Base-by-base conservation (phyloP, 2,329 filamentous ascomycete species). In the Aspergillus sclerotialis region DNA sequence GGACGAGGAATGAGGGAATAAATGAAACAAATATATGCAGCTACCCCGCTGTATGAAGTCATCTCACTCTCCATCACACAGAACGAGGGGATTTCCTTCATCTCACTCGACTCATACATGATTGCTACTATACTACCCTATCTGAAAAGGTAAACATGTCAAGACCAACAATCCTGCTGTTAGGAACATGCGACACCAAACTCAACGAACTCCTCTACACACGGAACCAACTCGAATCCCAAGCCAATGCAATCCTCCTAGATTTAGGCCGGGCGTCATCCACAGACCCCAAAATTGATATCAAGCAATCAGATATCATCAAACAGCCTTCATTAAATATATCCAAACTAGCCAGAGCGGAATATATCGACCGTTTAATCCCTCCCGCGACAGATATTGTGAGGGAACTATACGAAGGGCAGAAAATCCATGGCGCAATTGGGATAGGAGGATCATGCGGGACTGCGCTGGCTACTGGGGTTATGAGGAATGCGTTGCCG, bases 161-260 rank as follows among this genome's bases (percentile, higher is more conserved):
- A n/a, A 40, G 42, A 21, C 55, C 58, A 3, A 64, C 56, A 25
- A 68, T 81, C 33, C 61, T 73, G 32, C 56, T 81, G 10, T 54
- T 82, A 14, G 78, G 78, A 13, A 82, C 77, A 10, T 78, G 73
- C 48, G 79, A 83, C 48, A 80, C 77, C 19, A 83, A 82, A 50
- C 62, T 78, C 8, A 54, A 70, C 4, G 77, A 82, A 49, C 63
- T 80, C 1, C 55, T 74, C 3, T 80, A 70, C 48, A 58, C 80
- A 2, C 67, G 67, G 30, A 54, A 66, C 3, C 61, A 65, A 25
- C 69, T 79, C 35, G 36, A 63, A 31, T 36, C 46, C 30, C 42
- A 47, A 51, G 53, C 12, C 27, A 45, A 53, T 11, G 65, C 75
- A 7, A 64, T 67, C 4, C 46, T 79, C 16, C 64, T 78, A 37